Base-by-base conservation (phyloP, 2,329 filamentous ascomycete species). In the Hypomyces perniciosus region DNA sequence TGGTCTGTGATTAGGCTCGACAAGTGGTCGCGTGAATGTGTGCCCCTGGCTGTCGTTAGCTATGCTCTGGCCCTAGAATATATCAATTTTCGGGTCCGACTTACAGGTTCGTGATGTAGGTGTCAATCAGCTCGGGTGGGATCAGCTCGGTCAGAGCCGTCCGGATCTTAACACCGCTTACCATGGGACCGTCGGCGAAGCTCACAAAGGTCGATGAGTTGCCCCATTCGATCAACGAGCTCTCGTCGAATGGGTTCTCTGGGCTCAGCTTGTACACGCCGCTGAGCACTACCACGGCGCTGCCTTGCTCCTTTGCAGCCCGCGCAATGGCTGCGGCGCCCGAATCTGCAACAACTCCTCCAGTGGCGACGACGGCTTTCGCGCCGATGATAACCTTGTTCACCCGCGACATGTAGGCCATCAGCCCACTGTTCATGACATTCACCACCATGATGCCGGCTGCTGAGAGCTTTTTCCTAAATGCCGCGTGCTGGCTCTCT, bases 251-350 rank as follows among this genome's bases (percentile, higher is more conserved):
- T 1, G 90, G 87, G 61, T 90, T 92, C 53, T 95, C 84, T 0
- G 93, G 91, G 59, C 89, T 95, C 50, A 99, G 80, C 70, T 95
- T 95, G 75, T 96, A 97, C 20, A 97, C 85, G 31, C 90, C 92
- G 47, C 86, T 88, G 40, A 99, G 80, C 3, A 95, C 89, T 27
- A 97, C 84, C 13, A 99, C 91, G 0, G 90, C 87, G 27, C 86
- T 89, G 57, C 85, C 83, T 61, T 91, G 86, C 57, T 86, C 84
- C 64, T 86, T 86, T 10, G 93, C 93, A 6, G 91, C 90, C 55
- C 86, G 84, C 4, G 91, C 90, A 57, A 97, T 87, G 38, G 88
- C 83, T 20, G 83, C 83, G 8, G 88, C 87, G n/a, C 93, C 93
- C 5, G 87, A 84, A 38, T 90, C 86, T 13, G 90, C 87, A 29